Percentiles rank a stretch among this genome's conserved stretches.
Conservation (phyloP, 192 early-diverging fungal species). For the Coemansia javaensis region DNA sequence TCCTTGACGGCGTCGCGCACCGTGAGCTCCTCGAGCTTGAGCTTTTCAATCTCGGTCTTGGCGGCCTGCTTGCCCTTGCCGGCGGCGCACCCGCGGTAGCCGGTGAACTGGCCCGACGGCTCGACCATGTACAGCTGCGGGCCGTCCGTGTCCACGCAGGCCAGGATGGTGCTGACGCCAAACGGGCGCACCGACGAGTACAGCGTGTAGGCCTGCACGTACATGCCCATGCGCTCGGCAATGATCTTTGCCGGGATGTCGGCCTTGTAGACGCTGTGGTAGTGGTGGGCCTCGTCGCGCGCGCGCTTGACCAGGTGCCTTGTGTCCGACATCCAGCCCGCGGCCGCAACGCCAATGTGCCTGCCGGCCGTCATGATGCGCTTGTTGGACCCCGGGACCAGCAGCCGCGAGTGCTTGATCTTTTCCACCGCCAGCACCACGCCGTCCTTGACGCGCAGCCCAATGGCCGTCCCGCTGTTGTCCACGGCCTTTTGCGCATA, state of each 20-base stretch:
- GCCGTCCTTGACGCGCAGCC: slow-evolving; percentile 89
- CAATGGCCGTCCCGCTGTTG: slow-evolving; percentile 96
- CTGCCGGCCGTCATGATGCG: slow-evolving; percentile 87
- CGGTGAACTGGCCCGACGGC: slow-evolving; percentile 94
- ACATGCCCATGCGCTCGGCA: slow-evolving; percentile 88
- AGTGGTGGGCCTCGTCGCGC: slow-evolving; percentile 85
- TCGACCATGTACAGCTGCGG: slow-evolving; percentile 93
- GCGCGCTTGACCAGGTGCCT: slow-evolving; percentile 84
- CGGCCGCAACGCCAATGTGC: slow-evolving; percentile 91
- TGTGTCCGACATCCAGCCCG: slow-evolving; percentile 90
- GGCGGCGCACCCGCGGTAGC: slow-evolving; percentile 91
- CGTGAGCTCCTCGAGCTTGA: slow-evolving; percentile 74
- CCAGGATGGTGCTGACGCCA: slow-evolving; percentile 82
- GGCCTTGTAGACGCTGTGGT: slow-evolving; percentile 76
- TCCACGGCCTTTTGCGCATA: slow-evolving; percentile 98
- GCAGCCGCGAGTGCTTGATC: slow-evolving; percentile 88
- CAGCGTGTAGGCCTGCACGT: slow-evolving; percentile 93
- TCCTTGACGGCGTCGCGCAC: slow-evolving; percentile 85
- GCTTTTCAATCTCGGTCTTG: slow-evolving; percentile 98
- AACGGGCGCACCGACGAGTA: slow-evolving; percentile 95
- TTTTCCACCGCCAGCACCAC: slow-evolving; percentile 97
- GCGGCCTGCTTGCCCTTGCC: slow-evolving; percentile 97
- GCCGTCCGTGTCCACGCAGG: slow-evolving; percentile 70
- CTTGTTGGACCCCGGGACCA: slow-evolving; percentile 89
- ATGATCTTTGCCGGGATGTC: slow-evolving; percentile 88